Evolutionary conservation across 352 stramenopile species (phyloP).

Genomic region (Globisporangium recalcitrans): DNA sequence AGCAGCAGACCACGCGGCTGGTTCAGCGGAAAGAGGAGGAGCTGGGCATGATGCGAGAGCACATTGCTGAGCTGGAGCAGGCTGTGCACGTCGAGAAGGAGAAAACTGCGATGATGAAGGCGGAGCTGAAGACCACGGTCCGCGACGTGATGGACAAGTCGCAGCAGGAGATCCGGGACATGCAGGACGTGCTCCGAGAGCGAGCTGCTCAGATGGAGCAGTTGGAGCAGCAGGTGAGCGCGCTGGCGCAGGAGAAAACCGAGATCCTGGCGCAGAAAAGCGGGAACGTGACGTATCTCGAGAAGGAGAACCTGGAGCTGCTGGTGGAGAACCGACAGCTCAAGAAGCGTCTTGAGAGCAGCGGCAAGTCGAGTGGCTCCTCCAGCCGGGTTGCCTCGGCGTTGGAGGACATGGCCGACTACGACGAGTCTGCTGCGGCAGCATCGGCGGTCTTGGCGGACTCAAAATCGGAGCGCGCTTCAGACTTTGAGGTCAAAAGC

Average conservation of each 20-base stretch:
- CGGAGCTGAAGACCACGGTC: constrained; percentile 26
- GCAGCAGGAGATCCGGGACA: constrained; percentile 42
- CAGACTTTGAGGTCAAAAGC: background rate
- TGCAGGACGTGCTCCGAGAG: constrained; percentile 43
- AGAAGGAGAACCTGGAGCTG: constrained; percentile 66
- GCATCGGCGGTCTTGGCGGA: constrained; percentile 11
- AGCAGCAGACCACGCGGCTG: constrained; percentile 22
- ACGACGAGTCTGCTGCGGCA: constrained; percentile 26
- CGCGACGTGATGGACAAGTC: constrained; percentile 45
- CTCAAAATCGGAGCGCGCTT: background rate
- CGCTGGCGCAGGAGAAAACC: constrained; percentile 24
- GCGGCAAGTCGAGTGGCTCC: no score
- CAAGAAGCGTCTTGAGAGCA: constrained; percentile 39
- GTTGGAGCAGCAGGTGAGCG: constrained; percentile 30
- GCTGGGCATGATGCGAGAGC: constrained; percentile 28
- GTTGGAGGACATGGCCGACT: constrained; percentile 17
- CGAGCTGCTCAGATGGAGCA: constrained; percentile 38
- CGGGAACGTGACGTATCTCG: constrained; percentile 46
- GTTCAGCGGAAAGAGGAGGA: constrained; percentile 42
- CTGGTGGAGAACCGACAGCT: constrained; percentile 54
- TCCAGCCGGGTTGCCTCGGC: background rate
- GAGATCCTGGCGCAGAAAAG: constrained; percentile 27
- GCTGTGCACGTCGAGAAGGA: constrained; percentile 32
- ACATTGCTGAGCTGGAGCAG: constrained; percentile 38
- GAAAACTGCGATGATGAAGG: constrained; percentile 17